Conservation (phyloP, 176 grass and related monocot genomes). For the Coix lacrymajobi region DNA sequence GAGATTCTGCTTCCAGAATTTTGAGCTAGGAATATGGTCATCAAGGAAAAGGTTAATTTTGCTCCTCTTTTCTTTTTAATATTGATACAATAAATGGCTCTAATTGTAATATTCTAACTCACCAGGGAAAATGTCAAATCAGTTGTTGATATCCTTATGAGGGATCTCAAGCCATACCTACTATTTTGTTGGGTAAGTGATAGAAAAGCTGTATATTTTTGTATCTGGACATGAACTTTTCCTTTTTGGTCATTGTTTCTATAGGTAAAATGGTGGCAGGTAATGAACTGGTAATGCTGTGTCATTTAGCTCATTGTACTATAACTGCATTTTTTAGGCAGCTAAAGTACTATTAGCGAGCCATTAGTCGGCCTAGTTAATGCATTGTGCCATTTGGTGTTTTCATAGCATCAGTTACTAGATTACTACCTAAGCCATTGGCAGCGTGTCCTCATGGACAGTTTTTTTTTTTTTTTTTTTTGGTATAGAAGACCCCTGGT, state of each 20-base stretch:
- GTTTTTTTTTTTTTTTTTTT: too few relatives aligned
- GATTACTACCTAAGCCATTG: too few relatives aligned
- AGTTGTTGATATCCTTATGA: constrained; percentile 66
- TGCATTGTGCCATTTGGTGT: background rate
- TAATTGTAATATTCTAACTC: constrained; percentile 24
- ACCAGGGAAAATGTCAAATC: constrained; percentile 62
- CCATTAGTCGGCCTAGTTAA: background rate
- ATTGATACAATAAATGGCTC: background rate
- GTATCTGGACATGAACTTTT: background rate
- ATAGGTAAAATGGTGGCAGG: background rate
- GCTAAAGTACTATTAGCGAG: background rate
- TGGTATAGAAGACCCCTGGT: too few relatives aligned
- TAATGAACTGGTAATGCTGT: background rate
- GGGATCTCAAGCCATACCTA: constrained; percentile 45
- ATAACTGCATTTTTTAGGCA: background rate
- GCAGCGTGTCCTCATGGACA: too few relatives aligned
- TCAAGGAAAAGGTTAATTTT: constrained; percentile 63
- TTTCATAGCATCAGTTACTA: background rate
- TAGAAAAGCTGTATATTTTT: background rate
- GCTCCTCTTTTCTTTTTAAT: background rate
- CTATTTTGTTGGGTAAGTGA: constrained; percentile 83
- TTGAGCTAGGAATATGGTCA: constrained; percentile 79
- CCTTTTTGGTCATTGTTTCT: background rate
- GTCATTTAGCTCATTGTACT: background rate
- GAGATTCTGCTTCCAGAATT: constrained; percentile 78